These are phyloP conservation scores for Cryomyces antarcticus DNA, from an alignment of 495 filamentous ascomycete genomes.

Conservation along the genomic window DNA sequence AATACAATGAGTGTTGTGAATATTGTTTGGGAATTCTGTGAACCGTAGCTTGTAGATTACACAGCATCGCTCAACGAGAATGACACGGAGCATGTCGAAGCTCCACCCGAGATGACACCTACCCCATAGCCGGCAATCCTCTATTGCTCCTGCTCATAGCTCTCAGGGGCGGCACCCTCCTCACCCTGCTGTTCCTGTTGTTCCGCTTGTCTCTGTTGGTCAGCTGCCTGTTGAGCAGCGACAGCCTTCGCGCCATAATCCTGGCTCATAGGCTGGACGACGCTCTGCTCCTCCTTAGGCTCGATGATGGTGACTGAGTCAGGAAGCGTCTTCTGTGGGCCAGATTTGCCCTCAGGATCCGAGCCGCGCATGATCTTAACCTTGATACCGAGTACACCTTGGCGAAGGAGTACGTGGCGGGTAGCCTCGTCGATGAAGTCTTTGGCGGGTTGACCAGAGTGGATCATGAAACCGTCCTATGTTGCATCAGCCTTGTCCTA, in stretches of 20 bases:
- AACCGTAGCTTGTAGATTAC: too few species aligned
- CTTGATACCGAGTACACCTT: slow-evolving; percentile 99
- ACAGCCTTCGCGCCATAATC: slow-evolving; percentile 96
- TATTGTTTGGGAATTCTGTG: too few species aligned
- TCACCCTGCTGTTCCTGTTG: slow-evolving; percentile 30
- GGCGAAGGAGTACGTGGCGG: slow-evolving; percentile 96
- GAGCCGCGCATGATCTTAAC: slow-evolving; percentile 99
- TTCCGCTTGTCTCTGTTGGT: slow-evolving; percentile 45
- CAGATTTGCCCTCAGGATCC: slow-evolving; percentile 97
- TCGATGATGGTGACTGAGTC: slow-evolving; percentile 98
- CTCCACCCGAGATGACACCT: too few species aligned
- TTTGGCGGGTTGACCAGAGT: slow-evolving; percentile 97
- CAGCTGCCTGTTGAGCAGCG: slow-evolving; percentile 64
- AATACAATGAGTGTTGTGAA: too few species aligned
- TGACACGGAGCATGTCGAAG: too few species aligned
- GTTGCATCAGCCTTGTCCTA: background rate
- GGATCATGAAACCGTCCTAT: slow-evolving; percentile 99
- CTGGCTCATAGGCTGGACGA: slow-evolving; percentile 83
- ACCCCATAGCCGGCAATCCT: background rate
- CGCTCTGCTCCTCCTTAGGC: slow-evolving; percentile 94
- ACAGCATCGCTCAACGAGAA: too few species aligned
- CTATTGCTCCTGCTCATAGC: background rate
- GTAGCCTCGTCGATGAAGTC: slow-evolving; percentile 98
- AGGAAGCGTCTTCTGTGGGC: slow-evolving; percentile 86
- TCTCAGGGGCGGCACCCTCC: slow-evolving; percentile 5